Evolutionary conservation across 2,329 filamentous ascomycete species (phyloP), one percentile per base, ranked within the genome.

Genomic region (Huntiella abstrusa): DNA sequence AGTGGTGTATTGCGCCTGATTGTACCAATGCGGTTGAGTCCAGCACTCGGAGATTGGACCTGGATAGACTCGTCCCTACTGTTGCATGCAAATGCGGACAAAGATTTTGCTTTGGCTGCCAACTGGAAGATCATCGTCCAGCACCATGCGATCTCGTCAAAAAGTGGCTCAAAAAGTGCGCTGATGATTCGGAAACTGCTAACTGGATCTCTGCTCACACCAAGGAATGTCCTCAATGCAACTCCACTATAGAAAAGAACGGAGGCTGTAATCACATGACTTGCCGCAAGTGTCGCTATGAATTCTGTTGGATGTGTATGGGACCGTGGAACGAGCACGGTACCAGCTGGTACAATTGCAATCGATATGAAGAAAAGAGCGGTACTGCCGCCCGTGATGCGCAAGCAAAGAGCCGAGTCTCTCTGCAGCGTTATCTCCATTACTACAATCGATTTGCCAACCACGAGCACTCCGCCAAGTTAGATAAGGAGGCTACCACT

Each of bases 221-320:
- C 2, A 98, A 98, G 59, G 91, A 98, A 60, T 98, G 91, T 53
- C 88, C 91, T 0, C 91, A 83, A 59, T 98, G 91, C 62, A 77
- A 84, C 54, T 96, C 88, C 2, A 98, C 91, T 0, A 98, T 98
- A 39, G 91, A 98, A 64, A 98, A 98, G 73, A 98, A 98, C 54
- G 87, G 87, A 45, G 87, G 87, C 3, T 95, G 87, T 66, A 95
- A 95, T 64, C 87, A 95, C 61, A 95, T 95, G 87, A 95, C 87
- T 0, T 95, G 87, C 60, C 71, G 87, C 48, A 95, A 95, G 62
- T 95, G 87, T 66, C 85, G 86, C 57, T 80, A 95, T 58, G 87
- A 95, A 58, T 95, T 98, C 58, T 98, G 91, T 65, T 98, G 91
- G 91, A 96, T 98, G 83, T 98, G 91, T 58, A 98, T 98, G 91